Percentiles rank a stretch among this genome's conserved stretches.
phyloP scores from a whole-genome alignment of 2,329 filamentous ascomycete genomes.

The Pseudogymnoascus destructans region DNA sequence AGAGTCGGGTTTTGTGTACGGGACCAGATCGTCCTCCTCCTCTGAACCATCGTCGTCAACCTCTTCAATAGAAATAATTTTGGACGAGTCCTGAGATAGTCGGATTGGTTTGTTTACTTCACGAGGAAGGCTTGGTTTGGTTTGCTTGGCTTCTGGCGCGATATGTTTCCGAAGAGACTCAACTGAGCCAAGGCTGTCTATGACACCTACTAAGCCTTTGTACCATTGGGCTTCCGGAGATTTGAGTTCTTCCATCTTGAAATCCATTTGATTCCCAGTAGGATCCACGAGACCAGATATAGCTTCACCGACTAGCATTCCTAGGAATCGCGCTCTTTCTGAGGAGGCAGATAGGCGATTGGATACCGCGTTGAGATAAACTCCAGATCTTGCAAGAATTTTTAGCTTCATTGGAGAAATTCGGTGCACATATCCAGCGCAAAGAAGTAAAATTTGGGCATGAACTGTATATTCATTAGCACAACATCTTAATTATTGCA shows the following conservation, averaged over 20 bases:
- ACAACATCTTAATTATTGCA: slow-evolving; percentile 9
- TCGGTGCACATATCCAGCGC: slow-evolving; percentile 62
- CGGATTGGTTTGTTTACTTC: slow-evolving; percentile 24
- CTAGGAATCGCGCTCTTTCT: slow-evolving; percentile 62
- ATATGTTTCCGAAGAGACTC: slow-evolving; percentile 32
- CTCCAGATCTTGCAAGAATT: slow-evolving; percentile 55
- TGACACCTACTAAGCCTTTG: slow-evolving; percentile 46
- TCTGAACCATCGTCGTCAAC: slow-evolving; percentile 43
- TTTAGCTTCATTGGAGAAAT: slow-evolving; percentile 51
- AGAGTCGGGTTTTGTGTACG: slow-evolving; percentile 76
- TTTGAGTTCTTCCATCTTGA: slow-evolving; percentile 68
- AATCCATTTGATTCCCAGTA: slow-evolving; percentile 60
- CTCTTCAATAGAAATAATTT: slow-evolving; percentile 48
- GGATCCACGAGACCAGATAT: slow-evolving; percentile 43
- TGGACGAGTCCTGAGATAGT: slow-evolving; percentile 17
- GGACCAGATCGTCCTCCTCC: slow-evolving; percentile 38
- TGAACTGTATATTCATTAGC: slow-evolving; percentile 44
- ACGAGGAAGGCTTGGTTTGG: slow-evolving; percentile 10
- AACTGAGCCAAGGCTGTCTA: slow-evolving; percentile 50
- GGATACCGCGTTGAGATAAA: slow-evolving; percentile 68
- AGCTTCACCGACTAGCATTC: slow-evolving; percentile 75
- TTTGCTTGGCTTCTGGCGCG: slow-evolving; percentile 14
- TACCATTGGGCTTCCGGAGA: slow-evolving; percentile 65
- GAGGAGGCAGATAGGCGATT: slow-evolving; percentile 74
- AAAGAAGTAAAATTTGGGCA: slow-evolving; percentile 64